Evolutionary conservation across 768 basidiomycete species (phyloP).

Genomic region (Tricholoma bakamatsutake): DNA sequence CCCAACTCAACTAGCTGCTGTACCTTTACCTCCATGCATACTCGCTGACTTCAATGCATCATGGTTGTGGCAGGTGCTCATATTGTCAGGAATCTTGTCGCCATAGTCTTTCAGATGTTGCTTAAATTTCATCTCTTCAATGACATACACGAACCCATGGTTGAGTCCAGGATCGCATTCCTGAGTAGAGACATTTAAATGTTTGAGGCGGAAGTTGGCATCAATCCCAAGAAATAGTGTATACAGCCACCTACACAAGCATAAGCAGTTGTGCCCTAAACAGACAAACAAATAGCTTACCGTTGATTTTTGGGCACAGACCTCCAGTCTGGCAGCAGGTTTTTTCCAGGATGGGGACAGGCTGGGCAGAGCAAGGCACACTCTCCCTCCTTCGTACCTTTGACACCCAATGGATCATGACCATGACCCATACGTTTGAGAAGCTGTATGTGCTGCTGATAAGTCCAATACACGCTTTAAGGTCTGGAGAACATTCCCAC

Average conservation of each 20-base stretch:
- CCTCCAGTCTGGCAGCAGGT: constrained; percentile 18
- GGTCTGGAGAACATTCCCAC: too few relatives aligned
- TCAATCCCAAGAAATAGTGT: too few relatives aligned
- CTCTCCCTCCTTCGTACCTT: constrained; percentile 11
- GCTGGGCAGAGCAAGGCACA: constrained; percentile 22
- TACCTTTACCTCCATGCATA: constrained; percentile 8
- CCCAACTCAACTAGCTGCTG: constrained; percentile 5
- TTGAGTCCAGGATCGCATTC: constrained; percentile 8
- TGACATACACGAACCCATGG: too few relatives aligned
- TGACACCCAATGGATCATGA: constrained; percentile 12
- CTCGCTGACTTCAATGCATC: background rate
- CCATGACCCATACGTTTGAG: constrained; percentile 16
- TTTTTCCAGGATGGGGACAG: constrained; percentile 3
- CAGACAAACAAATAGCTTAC: background rate
- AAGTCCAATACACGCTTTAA: too few relatives aligned
- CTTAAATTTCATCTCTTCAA: constrained; percentile 6
- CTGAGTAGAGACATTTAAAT: constrained; percentile 12
- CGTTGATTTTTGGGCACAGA: background rate
- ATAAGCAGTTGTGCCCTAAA: background rate
- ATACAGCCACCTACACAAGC: background rate
- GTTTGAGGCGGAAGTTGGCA: constrained; percentile 17
- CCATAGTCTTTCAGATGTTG: constrained; percentile 1
- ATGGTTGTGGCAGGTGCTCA: too few relatives aligned
- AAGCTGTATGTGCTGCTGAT: constrained; percentile 12
- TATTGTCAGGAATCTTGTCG: too few relatives aligned